Evolutionary conservation across 2,329 filamentous ascomycete genomes (phyloP), one percentile per base, ranked within the genome.

Genomic region (Fusarium sulawesiense): DNA sequence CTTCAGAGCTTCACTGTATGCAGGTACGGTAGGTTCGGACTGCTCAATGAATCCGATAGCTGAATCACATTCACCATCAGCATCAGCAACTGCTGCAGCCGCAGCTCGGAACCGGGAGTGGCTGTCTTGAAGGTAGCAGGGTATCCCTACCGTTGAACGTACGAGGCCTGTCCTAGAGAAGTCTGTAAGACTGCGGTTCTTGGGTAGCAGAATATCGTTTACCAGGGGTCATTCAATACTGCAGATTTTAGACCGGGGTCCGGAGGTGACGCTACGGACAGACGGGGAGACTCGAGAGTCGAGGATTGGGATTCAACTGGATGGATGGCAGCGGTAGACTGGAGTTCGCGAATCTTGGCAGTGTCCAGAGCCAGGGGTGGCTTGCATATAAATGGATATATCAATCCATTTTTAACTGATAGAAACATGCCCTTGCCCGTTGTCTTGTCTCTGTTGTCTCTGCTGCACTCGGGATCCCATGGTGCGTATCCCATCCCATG

Each of bases 321-420:
- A 23, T 44, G 21, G 41, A 44, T 23, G 14, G 20, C 8, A 44
- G 41, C 41, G 34, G 18, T 51, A 41, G 34, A 37, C 34, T 37
- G 18, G 34, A 37, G 34, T 37, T 51, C 32, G 49, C 32, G 49
- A 51, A 41, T 51, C 49, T 51, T 51, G 49, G 49, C 49, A 51
- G 32, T 41, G 14, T 51, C 23, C 7, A 51, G 20, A n/a, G 5
- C 18, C 49, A 27, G 25, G 32, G 34, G 34, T 51, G 49, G 49
- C 34, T 41, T 51, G 34, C 32, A 41, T 37, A 34, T 51, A 51
- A 51, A 51, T 41, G 49, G 34, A 41, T 21, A 41, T 41, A 7
- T 41, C 16, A 34, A 37, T 37, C 49, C 32, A 37, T 37, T 50
- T 37, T 50, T 50, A 32, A 32, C 20, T 44, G 41, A 44, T 44